Evolutionary conservation across 78 protist species (phyloP).

Genomic region (Trichosphaerium sp.): DNA sequence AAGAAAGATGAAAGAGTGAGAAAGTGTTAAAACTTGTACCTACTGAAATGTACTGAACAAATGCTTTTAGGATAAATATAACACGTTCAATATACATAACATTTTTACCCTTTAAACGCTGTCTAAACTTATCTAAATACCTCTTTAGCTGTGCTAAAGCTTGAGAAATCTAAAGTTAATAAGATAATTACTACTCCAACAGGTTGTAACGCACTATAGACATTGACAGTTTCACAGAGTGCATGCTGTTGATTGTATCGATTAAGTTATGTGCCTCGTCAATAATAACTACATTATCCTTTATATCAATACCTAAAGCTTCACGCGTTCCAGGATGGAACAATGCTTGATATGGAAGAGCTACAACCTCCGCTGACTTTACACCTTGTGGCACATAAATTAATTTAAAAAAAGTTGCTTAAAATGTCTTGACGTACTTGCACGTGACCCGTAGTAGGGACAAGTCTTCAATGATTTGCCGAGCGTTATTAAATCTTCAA

Average conservation of each 20-base stretch:
- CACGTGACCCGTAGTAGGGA: slow-evolving; percentile 44
- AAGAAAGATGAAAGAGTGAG: too few species aligned
- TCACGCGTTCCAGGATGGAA: slow-evolving; percentile 17
- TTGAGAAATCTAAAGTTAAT: background rate
- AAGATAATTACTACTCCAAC: background rate
- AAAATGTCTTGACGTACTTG: too few species aligned
- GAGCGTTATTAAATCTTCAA: slow-evolving; percentile 35
- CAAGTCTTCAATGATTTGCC: slow-evolving; percentile 17
- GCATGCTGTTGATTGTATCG: slow-evolving; percentile 38
- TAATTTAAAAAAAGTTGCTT: too few species aligned
- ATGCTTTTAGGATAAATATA: too few species aligned
- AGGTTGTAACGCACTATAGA: background rate
- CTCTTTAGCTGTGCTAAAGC: background rate
- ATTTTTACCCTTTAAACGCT: slow-evolving; percentile 14
- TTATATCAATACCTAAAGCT: slow-evolving; percentile 25
- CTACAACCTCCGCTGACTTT: slow-evolving; percentile 20
- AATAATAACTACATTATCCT: slow-evolving; percentile 24
- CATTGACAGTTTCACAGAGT: slow-evolving; percentile 8
- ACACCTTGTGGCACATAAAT: background rate
- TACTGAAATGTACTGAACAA: too few species aligned
- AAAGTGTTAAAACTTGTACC: too few species aligned
- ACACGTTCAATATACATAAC: background rate
- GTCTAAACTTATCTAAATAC: slow-evolving; percentile 9
- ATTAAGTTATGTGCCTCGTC: slow-evolving; percentile 73
- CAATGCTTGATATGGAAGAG: slow-evolving; percentile 47